phyloP scores from a whole-genome alignment of 352 stramenopile species.

The Globisporangium spiculum region DNA sequence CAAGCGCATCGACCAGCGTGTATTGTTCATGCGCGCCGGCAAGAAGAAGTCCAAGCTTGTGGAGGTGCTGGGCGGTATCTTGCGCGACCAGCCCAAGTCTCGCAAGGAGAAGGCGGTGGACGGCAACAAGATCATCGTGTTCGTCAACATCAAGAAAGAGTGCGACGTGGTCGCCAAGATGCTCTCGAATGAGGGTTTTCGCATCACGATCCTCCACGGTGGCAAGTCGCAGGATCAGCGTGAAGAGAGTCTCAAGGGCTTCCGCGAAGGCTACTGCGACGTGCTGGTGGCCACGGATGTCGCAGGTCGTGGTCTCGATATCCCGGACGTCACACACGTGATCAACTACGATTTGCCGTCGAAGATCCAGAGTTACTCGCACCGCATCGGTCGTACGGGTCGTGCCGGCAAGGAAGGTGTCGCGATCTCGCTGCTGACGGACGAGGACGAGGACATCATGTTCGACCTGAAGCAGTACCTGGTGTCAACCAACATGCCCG shows the following conservation, averaged over 20 bases:
- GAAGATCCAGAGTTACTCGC: conserved; percentile 98
- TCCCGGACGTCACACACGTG: conserved; percentile 97
- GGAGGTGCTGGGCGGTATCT: conserved; percentile 86
- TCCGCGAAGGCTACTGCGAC: conserved; percentile 87
- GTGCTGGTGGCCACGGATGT: conserved; percentile 94
- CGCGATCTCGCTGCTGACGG: conserved; percentile 97
- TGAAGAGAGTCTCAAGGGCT: conserved; percentile 90
- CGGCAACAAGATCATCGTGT: conserved; percentile 98
- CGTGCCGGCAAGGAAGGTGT: conserved; percentile 96
- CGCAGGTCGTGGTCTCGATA: conserved; percentile 96
- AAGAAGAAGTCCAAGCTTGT: conserved; percentile 91
- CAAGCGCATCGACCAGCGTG: conserved; percentile 96
- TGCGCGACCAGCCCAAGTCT: conserved; percentile 60
- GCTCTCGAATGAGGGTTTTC: conserved; percentile 89
- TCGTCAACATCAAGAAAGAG: conserved; percentile 99
- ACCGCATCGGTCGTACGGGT: conserved; percentile 98
- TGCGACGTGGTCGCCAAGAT: conserved; percentile 94
- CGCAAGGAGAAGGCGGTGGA: conserved; percentile 74
- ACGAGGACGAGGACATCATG: conserved; percentile 97
- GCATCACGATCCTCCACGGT: conserved; percentile 94
- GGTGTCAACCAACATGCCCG: conserved; percentile 90
- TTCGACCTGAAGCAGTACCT: conserved; percentile 97
- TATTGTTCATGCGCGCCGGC: conserved; percentile 90
- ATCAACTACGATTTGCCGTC: conserved; percentile 99
- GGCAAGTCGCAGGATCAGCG: conserved; percentile 96